Evolutionary conservation across 2,329 filamentous ascomycete species (phyloP).

Genomic region (Lachnellula hyalina): DNA sequence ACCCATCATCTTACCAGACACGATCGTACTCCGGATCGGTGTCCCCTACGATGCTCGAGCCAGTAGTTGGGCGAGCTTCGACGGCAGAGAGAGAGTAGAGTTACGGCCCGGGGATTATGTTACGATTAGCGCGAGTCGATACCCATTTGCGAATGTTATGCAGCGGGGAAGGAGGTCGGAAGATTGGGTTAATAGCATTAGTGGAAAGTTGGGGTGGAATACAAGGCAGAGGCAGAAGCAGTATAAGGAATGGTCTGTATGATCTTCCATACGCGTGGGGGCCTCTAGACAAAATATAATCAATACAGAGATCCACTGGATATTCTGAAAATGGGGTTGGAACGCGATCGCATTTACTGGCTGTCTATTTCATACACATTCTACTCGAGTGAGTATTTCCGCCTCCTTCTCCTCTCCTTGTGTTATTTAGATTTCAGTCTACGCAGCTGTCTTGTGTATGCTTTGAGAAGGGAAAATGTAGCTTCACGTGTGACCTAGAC

Average conservation of each 20-base stretch:
- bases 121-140: slow-evolving; percentile 74
- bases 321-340: background rate
- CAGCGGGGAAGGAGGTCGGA: slow-evolving; percentile 63
- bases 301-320: background rate
- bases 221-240: slow-evolving; percentile 71
- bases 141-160: slow-evolving; percentile 74
- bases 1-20: slow-evolving; percentile 94
- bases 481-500: no score
- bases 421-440: no score
- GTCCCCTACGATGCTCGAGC: slow-evolving; percentile 92
- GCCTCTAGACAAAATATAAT: background rate
- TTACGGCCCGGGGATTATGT: slow-evolving; percentile 75
- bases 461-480: no score
- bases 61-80: slow-evolving; percentile 95
- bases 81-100: slow-evolving; percentile 84
- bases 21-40: slow-evolving; percentile 84
- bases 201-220: slow-evolving; percentile 75
- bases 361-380: no score
- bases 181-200: slow-evolving; percentile 80
- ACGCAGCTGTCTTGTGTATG: no score
- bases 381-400: no score
- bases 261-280: background rate
- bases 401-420: no score
- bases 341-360: no score
- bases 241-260: slow-evolving; percentile 37